phyloP scores from a whole-genome alignment of 331 rosid genomes.

The Acacia concinna region DNA sequence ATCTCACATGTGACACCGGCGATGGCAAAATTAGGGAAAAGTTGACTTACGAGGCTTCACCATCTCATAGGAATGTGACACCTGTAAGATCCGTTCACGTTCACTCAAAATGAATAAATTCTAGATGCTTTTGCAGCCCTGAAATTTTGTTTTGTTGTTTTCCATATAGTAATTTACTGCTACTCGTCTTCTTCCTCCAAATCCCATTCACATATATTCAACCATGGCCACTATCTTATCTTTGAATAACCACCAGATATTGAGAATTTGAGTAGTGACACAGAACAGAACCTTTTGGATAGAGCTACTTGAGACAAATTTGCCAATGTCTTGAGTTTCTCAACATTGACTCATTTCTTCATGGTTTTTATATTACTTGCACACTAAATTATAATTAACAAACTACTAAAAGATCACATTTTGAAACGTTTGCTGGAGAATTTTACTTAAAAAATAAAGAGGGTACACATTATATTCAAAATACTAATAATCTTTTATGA shows the following conservation, averaged over 20 bases:
- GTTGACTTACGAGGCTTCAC: slow-evolving; percentile 36
- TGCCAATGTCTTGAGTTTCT: slow-evolving; percentile 13
- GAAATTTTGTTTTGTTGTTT: background rate
- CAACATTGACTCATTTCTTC: slow-evolving; percentile 18
- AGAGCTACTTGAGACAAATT: slow-evolving; percentile 6
- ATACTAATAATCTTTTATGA: background rate
- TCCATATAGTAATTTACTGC: background rate
- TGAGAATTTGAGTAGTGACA: background rate
- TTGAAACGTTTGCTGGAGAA: background rate
- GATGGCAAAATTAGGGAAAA: slow-evolving; percentile 1
- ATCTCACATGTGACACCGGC: slow-evolving; percentile 40
- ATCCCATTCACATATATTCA: background rate
- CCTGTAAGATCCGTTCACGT: slow-evolving; percentile 25
- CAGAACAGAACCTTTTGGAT: background rate
- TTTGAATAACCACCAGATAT: background rate
- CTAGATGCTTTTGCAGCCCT: slow-evolving; percentile 12
- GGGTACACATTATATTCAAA: background rate
- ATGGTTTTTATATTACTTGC: background rate
- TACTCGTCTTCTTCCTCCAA: background rate
- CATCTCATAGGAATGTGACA: slow-evolving; percentile 29
- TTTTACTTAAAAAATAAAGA: background rate
- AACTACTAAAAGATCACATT: background rate
- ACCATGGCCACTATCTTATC: background rate
- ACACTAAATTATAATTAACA: background rate
- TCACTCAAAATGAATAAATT: background rate